A percentile compares a stretch with the other conserved stretches of the same genome.
phyloP scores from a whole-genome alignment of 768 basidiomycete genomes.

The Rossbeevera mucosa region DNA sequence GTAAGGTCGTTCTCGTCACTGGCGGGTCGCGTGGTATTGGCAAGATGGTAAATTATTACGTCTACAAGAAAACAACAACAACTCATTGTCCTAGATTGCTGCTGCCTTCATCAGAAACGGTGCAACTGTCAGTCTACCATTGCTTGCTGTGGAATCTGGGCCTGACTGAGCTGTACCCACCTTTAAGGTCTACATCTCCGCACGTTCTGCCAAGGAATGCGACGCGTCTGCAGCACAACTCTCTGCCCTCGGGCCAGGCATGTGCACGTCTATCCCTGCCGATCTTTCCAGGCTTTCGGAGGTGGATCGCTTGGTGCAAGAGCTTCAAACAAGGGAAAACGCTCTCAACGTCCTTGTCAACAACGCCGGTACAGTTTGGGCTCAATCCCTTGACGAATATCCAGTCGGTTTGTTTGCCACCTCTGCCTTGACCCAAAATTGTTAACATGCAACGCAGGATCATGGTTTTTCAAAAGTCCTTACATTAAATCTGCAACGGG shows the following conservation, averaged over 20 bases:
- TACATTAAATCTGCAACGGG: constrained; percentile 57
- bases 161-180: background rate
- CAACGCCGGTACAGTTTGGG: constrained; percentile 62
- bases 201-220: constrained; percentile 51
- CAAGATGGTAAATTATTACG: constrained; percentile 46
- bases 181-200: constrained; percentile 56
- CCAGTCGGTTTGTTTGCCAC: constrained; percentile 30
- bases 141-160: background rate
- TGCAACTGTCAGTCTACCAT: constrained; percentile 40
- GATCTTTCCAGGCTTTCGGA: constrained; percentile 52
- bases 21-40: constrained; percentile 66
- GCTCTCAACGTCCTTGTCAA: constrained; percentile 57
- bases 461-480: constrained; percentile 57
- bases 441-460: constrained; percentile 34
- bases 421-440: background rate
- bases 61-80: background rate
- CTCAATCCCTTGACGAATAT: constrained; percentile 42
- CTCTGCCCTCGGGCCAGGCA: constrained; percentile 48
- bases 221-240: constrained; percentile 49
- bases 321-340: constrained; percentile 48
- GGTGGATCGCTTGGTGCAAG: constrained; percentile 48
- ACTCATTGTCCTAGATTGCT: constrained; percentile 45
- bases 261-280: constrained; percentile 50
- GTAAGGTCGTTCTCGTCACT: constrained; percentile 55
- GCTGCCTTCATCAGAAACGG: constrained; percentile 60